Evolutionary conservation across 31 red algal genomes (phyloP), one percentile per base, ranked within the genome.

Genomic region (Asparagopsis taxiformis): DNA sequence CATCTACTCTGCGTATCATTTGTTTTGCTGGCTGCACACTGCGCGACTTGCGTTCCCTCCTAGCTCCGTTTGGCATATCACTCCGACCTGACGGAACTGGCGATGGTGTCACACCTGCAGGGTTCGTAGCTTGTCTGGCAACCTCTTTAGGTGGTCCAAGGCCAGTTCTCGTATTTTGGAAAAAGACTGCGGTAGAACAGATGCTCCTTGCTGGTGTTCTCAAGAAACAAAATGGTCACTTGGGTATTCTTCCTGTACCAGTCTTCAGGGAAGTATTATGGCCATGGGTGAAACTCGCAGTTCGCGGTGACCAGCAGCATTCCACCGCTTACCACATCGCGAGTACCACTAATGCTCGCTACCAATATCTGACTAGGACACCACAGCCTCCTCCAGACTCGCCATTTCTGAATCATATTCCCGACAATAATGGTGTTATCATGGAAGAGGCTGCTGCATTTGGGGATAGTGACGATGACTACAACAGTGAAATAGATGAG

Each of bases 211-310:
- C n/a, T n/a, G n/a, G n/a, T n/a, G n/a, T n/a, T n/a, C n/a, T n/a
- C n/a, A n/a, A n/a, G n/a, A n/a, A n/a, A n/a, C n/a, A n/a, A n/a
- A n/a, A n/a, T n/a, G n/a, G n/a, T n/a, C n/a, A n/a, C n/a, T 59
- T 59, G 23, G 55, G 55, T 16, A 23, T 8, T 16, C 55, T 59
- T 8, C 55, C 55, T 22, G 55, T 22, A 7, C 9, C 11, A 59
- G 55, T 59, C 11, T 22, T 59, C 8, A 7, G 17, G 13, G 55
- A 59, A 22, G 55, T 59, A 8, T 22, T 59, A 8, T 59, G 55
- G 55, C 55, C 55, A 21, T 59, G 55, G 55, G 23, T 59, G 16
- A 59, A 23, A 59, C 55, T 17, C 10, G 44, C 44, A 17, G 17
- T 50, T 50, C n/a, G n/a, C n/a, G n/a, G n/a, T n/a, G n/a, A n/a